Conservation (phyloP, 257 asterid genomes). For the Lycium ferocissimum region DNA sequence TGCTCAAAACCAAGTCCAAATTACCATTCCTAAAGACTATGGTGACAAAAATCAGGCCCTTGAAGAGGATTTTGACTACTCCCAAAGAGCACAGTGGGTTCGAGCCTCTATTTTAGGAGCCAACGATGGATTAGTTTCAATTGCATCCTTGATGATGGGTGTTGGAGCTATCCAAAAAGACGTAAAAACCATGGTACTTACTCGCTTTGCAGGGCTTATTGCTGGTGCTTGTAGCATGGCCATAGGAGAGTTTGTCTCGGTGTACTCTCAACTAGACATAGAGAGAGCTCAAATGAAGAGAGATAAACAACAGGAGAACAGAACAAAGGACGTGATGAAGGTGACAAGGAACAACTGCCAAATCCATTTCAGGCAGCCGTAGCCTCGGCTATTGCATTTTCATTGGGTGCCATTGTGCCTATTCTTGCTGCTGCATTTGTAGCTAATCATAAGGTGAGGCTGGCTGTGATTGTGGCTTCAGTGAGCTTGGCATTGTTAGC, state of each 20-base stretch:
- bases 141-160: conserved; percentile 75
- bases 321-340: background rate
- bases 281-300: conserved; percentile 65
- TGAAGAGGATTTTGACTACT: conserved; percentile 54
- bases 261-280: conserved; percentile 65
- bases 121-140: conserved; percentile 67
- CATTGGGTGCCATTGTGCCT: conserved; percentile 62
- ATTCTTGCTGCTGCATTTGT: conserved; percentile 62
- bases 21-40: conserved; percentile 37
- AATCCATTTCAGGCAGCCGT: conserved; percentile 62
- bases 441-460: conserved; percentile 46
- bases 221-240: conserved; percentile 86
- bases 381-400: conserved; percentile 64
- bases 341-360: conserved; percentile 50
- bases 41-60: conserved; percentile 16
- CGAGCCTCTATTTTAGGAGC: conserved; percentile 72
- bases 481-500: conserved; percentile 58
- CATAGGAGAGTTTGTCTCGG: conserved; percentile 71
- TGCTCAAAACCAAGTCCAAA: conserved; percentile 48
- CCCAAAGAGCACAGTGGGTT: conserved; percentile 74
- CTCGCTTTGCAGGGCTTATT: conserved; percentile 62
- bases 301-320: conserved; percentile 25
- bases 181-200: conserved; percentile 57
- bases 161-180: conserved; percentile 65
- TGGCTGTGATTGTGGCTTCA: conserved; percentile 50